These are phyloP conservation scores for Trichosporon ovoides DNA, from an alignment of 1,284 basidiomycete species.

Conservation along the genomic window DNA sequence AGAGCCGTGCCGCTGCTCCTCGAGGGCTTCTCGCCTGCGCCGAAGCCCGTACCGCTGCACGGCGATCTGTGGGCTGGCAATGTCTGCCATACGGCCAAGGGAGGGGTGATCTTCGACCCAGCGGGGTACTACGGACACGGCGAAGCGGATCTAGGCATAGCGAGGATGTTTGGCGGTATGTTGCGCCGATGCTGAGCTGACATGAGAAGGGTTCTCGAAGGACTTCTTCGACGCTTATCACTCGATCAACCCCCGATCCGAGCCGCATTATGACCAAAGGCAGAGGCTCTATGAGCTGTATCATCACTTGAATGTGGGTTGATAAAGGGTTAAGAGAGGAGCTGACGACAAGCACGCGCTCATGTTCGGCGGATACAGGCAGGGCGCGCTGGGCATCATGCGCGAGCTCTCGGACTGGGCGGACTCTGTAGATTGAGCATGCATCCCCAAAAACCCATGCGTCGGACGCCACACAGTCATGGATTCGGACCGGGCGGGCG, in stretches of 20 bases:
- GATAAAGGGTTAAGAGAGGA: neutral
- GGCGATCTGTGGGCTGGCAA: conserved; percentile 70
- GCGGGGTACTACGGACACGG: conserved; percentile 78
- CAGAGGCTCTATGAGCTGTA: conserved; percentile 74
- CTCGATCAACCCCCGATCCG: conserved; percentile 59
- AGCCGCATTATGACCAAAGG: conserved; percentile 68
- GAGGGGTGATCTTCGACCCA: conserved; percentile 70
- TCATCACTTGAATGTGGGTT: conserved; percentile 68
- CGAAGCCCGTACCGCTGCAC: conserved; percentile 72
- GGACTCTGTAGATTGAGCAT: conserved; percentile 14
- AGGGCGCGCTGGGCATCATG: conserved; percentile 40
- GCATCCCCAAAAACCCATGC: neutral
- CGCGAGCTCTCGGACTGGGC: conserved; percentile 34
- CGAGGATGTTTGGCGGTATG: conserved; percentile 69
- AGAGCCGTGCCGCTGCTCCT: conserved; percentile 74
- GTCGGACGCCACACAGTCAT: neutral
- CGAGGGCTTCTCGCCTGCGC: conserved; percentile 52
- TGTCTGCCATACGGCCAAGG: conserved; percentile 54
- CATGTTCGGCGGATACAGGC: conserved; percentile 46
- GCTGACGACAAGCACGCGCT: conserved; percentile 36
- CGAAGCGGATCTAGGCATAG: conserved; percentile 79
- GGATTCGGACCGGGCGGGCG: no score
- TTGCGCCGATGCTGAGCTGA: neutral
- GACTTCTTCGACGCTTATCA: conserved; percentile 73
- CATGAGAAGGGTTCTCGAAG: conserved; percentile 57